phyloP scores from a whole-genome alignment of 495 filamentous ascomycete species.

The Astrocystis sublimbata region DNA sequence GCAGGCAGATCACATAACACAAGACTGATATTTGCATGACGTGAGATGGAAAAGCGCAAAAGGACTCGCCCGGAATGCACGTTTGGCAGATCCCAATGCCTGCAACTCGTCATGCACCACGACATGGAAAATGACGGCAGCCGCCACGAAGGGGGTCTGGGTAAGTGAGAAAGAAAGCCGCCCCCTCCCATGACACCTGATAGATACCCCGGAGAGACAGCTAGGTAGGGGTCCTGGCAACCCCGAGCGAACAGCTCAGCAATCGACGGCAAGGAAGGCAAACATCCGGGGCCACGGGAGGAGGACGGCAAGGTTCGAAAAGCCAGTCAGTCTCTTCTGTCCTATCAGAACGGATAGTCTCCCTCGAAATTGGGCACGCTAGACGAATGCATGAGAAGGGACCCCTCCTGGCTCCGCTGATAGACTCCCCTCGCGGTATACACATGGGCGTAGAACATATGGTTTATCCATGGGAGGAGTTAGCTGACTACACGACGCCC shows the following conservation, averaged over 20 bases:
- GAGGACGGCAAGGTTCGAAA: background rate
- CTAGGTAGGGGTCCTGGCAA: background rate
- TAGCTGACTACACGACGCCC: background rate
- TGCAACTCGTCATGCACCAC: background rate
- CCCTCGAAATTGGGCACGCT: constrained; percentile 8
- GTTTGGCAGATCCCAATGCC: constrained; percentile 9
- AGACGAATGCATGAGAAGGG: constrained; percentile 5
- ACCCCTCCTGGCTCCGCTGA: background rate
- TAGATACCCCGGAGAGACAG: background rate
- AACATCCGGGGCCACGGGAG: background rate
- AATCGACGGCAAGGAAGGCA: background rate
- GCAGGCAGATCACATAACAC: constrained; percentile 9
- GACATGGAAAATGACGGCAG: background rate
- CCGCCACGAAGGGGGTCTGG: background rate
- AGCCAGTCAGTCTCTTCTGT: background rate
- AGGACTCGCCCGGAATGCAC: constrained; percentile 1
- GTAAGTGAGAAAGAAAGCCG: background rate
- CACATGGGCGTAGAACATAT: background rate
- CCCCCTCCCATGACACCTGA: background rate
- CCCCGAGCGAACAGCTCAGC: constrained; percentile 1
- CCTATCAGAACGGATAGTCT: constrained; percentile 4
- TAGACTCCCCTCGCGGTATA: background rate
- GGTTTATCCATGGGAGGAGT: background rate
- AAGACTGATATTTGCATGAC: background rate
- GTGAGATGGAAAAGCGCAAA: constrained; percentile 4